A percentile compares a stretch with the other conserved stretches of the same genome.
Evolutionary conservation across 208 protist species (phyloP).

Genomic region (Acanthamoeba royreba): DNA sequence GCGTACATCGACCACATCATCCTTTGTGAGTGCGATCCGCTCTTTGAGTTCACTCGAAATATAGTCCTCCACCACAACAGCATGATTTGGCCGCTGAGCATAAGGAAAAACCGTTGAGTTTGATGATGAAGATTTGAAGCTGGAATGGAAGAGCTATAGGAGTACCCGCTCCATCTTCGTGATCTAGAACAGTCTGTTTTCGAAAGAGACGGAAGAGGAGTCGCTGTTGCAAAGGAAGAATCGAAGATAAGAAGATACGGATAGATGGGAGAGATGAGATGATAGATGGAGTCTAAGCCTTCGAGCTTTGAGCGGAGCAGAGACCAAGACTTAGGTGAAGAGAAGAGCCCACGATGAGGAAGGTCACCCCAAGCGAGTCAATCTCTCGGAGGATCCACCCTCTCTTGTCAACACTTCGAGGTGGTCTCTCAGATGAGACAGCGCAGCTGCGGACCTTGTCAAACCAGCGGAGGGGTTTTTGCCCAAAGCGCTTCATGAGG

Average conservation of each 20-base stretch:
- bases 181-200: not conserved
- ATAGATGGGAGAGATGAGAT: too few species aligned
- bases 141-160: not conserved
- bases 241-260: not conserved
- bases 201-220: not conserved
- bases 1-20: not conserved
- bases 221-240: not conserved
- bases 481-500: too few species aligned
- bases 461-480: too few species aligned
- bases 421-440: too few species aligned
- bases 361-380: too few species aligned
- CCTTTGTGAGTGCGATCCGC: not conserved
- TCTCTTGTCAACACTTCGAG: too few species aligned
- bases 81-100: not conserved
- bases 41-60: not conserved
- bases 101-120: not conserved
- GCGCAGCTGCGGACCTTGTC: too few species aligned
- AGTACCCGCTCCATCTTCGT: not conserved
- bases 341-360: too few species aligned
- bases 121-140: not conserved
- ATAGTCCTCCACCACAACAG: not conserved
- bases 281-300: too few species aligned
- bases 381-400: too few species aligned
- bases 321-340: too few species aligned
- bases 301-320: too few species aligned